Percentiles rank a stretch among this genome's conserved stretches.
Conservation (phyloP, 2,329 filamentous ascomycete genomes). For the Stemphylium vesicarium region DNA sequence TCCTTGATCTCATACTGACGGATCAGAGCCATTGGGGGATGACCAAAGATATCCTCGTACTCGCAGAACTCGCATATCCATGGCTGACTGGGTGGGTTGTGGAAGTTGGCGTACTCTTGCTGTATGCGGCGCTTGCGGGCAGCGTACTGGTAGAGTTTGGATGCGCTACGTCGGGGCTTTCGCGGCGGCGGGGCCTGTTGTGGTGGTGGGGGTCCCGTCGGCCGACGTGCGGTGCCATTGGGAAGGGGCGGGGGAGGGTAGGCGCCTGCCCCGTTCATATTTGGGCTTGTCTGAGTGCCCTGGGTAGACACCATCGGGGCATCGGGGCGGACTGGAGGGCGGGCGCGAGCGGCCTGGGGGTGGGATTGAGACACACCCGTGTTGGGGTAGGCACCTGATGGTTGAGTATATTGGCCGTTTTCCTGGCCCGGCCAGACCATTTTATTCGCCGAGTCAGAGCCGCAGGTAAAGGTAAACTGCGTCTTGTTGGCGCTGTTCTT, state of each 20-base stretch:
- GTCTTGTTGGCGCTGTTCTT: constrained; percentile 73
- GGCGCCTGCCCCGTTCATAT: constrained; percentile 49
- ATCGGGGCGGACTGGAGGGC: constrained; percentile 39
- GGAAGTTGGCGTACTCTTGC: constrained; percentile 77
- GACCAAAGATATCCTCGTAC: constrained; percentile 94
- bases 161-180: constrained; percentile 67
- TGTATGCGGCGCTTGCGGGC: constrained; percentile 78
- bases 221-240: constrained; percentile 39
- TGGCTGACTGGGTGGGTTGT: constrained; percentile 79
- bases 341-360: constrained; percentile 31
- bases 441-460: constrained; percentile 83
- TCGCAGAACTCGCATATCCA: constrained; percentile 99
- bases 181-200: constrained; percentile 59
- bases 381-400: constrained; percentile 46
- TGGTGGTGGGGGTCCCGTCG: constrained; percentile 48
- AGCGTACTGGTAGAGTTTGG: constrained; percentile 75
- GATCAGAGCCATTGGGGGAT: constrained; percentile 81
- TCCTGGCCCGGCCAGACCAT: constrained; percentile 75
- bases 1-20: constrained; percentile 95
- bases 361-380: constrained; percentile 26
- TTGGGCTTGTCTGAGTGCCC: constrained; percentile 63
- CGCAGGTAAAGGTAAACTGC: constrained; percentile 96
- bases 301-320: constrained; percentile 57
- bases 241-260: constrained; percentile 33
- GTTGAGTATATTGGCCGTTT: constrained; percentile 48